Evolutionary conservation across 495 filamentous ascomycete species (phyloP), one percentile per base, ranked within the genome.

Genomic region (Aspergillus ellipticus): DNA sequence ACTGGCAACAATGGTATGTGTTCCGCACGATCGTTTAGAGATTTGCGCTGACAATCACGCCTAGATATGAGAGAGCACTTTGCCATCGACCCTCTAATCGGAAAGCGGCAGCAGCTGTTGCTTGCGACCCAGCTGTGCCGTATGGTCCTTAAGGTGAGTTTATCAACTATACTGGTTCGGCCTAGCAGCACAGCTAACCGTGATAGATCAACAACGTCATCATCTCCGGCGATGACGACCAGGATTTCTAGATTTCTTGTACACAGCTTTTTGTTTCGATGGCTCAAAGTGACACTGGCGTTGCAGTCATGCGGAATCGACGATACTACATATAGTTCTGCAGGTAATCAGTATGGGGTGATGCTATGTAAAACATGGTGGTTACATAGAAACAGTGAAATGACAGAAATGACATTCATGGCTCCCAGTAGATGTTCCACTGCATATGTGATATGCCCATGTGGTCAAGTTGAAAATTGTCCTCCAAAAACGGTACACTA

Each of bases 41-140:
- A 22, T 16, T 8, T 20, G 17, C 48, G 55, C 51, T 55, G 28
- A 56, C 8, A 11, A 19, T 46, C 50, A 55, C 56, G 43, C 58
- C 29, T 54, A 86, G 88, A 97, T 73, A 97, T 97, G 94, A 87
- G 87, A 71, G 84, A 96, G 68, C 88, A 93, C 59, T 97, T 97
- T 73, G 95, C 96, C 54, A 96, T 99, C 65, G 94, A 99, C 64
- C 94, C 94, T 26, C 76, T 99, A 55, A 97, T 99, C 66, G 92
- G 92, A 56, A 99, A 99, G 81, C 84, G 90, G 67, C 91, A 96
- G 78, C 94, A 99, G 74, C 82, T 99, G 55, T 80, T 96, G 70
- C 81, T 99, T 50, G 94, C 94, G 15, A 97, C 94, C 17, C 94
- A 99, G 76, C 82, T 99, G 24, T 97, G 95, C 79, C 86, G 94